These are phyloP conservation scores for Chaetomium globosum DNA, from an alignment of 2,329 filamentous ascomycete species.

Conservation along the genomic window DNA sequence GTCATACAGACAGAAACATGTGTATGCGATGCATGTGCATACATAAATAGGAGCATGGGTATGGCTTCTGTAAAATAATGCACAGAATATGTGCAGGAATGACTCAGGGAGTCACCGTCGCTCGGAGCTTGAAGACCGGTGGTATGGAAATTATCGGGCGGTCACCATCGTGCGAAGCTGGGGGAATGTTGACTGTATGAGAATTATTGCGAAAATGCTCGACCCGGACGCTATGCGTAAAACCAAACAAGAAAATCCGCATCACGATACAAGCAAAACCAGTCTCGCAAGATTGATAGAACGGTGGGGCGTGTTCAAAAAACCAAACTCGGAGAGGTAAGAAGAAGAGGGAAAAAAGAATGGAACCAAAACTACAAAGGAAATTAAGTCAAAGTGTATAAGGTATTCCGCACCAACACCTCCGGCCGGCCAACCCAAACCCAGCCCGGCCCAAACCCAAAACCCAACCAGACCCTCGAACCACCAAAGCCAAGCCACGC, in stretches of 20 bases:
- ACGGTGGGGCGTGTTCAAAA: background rate
- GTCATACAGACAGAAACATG: background rate
- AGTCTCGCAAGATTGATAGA: background rate
- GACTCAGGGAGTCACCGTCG: background rate
- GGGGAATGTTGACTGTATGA: too few relatives aligned
- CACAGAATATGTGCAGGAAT: background rate
- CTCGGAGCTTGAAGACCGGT: too few relatives aligned
- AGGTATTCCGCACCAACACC: slow-evolving; percentile 16
- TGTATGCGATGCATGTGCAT: background rate
- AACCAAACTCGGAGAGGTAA: background rate
- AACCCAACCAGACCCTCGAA: background rate
- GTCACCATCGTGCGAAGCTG: too few relatives aligned
- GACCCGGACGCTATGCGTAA: background rate
- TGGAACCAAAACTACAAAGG: slow-evolving; percentile 12
- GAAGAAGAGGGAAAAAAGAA: background rate
- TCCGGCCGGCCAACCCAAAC: slow-evolving; percentile 3
- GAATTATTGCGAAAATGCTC: background rate
- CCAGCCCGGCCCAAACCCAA: slow-evolving; percentile 1
- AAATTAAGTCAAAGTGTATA: slow-evolving; percentile 18
- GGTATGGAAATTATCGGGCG: too few relatives aligned
- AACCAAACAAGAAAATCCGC: background rate
- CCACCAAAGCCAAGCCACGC: slow-evolving; percentile 11
- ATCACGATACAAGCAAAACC: background rate
- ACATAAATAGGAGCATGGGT: background rate
- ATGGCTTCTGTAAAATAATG: background rate